Evolutionary conservation across 1,139 yeast species (phyloP).

Genomic region (Hemisphaericaspora lyxosophila): DNA sequence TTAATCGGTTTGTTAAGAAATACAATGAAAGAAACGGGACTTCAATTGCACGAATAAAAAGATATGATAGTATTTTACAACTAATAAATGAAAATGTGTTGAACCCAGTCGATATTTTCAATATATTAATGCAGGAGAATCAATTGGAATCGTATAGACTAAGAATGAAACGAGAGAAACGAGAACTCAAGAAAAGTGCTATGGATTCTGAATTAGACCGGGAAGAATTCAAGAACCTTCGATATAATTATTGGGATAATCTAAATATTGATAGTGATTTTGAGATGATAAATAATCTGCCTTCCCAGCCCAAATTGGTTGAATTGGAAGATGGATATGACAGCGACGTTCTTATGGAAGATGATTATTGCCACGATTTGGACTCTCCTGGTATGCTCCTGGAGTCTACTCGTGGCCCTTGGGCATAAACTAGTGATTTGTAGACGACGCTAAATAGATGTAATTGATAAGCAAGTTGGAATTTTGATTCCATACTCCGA

Average conservation of each 20-base stretch:
- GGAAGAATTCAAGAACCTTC: slow-evolving; percentile 21
- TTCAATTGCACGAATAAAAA: slow-evolving; percentile 21
- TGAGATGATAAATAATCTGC: slow-evolving; percentile 26
- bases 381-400: not conserved
- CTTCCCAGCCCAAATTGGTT: slow-evolving; percentile 5
- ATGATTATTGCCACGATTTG: slow-evolving; percentile 1
- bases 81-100: slow-evolving; percentile 23
- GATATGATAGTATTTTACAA: slow-evolving; percentile 26
- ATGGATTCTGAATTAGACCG: slow-evolving; percentile 18
- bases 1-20: slow-evolving; percentile 34
- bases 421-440: too few species aligned
- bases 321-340: slow-evolving; percentile 26
- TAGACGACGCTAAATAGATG: too few species aligned
- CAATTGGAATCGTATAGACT: slow-evolving; percentile 22
- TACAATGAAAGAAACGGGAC: slow-evolving; percentile 25
- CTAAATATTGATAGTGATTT: slow-evolving; percentile 26
- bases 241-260: slow-evolving; percentile 41
- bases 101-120: slow-evolving; percentile 23
- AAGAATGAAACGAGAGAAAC: slow-evolving; percentile 12
- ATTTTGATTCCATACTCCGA: slow-evolving; percentile 1
- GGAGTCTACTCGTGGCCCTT: slow-evolving; percentile 27
- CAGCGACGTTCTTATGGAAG: slow-evolving; percentile 8
- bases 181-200: slow-evolving; percentile 9
- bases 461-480: too few species aligned
- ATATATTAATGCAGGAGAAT: slow-evolving; percentile 30